phyloP scores from a whole-genome alignment of 2,329 filamentous ascomycete species.

The Fusarium sp. region DNA sequence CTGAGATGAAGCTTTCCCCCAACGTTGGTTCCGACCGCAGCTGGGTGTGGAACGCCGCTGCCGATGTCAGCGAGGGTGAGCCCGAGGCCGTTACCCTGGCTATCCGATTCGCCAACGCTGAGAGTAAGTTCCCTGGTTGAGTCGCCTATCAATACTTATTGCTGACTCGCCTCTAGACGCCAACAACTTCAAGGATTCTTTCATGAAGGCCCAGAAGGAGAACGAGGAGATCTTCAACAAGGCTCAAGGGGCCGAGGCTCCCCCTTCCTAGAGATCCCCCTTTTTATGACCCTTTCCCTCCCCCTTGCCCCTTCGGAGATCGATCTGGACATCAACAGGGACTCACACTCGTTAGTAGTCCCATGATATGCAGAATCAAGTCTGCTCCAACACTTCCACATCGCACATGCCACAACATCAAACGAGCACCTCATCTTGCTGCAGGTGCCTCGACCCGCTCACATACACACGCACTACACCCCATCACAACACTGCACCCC shows the following conservation, averaged over 20 bases:
- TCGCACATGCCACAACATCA: conserved; percentile 41
- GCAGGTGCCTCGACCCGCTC: conserved; percentile 23
- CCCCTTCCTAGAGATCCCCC: conserved; percentile 40
- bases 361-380: conserved; percentile 16
- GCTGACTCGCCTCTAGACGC: conserved; percentile 73
- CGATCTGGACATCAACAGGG: conserved; percentile 20
- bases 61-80: conserved; percentile 98
- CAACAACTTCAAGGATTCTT: conserved; percentile 97
- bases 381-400: conserved; percentile 32
- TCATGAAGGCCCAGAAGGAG: conserved; percentile 96
- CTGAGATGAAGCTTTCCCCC: conserved; percentile 98
- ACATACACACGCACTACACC: conserved; percentile 33
- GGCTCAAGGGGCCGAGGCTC: conserved; percentile 49
- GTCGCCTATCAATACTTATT: not conserved
- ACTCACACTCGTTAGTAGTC: conserved; percentile 32
- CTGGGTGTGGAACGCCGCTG: conserved; percentile 99
- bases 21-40: conserved; percentile 98
- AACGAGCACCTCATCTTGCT: conserved; percentile 35
- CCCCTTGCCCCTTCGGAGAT: conserved; percentile 33
- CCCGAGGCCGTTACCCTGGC: conserved; percentile 95
- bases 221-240: conserved; percentile 87
- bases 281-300: conserved; percentile 22
- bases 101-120: conserved; percentile 96
- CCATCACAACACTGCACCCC: conserved; percentile 36
- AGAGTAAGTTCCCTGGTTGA: conserved; percentile 75